These are phyloP conservation scores for Ustilago esculenta DNA, from an alignment of 1,284 basidiomycete species.

Conservation along the genomic window DNA sequence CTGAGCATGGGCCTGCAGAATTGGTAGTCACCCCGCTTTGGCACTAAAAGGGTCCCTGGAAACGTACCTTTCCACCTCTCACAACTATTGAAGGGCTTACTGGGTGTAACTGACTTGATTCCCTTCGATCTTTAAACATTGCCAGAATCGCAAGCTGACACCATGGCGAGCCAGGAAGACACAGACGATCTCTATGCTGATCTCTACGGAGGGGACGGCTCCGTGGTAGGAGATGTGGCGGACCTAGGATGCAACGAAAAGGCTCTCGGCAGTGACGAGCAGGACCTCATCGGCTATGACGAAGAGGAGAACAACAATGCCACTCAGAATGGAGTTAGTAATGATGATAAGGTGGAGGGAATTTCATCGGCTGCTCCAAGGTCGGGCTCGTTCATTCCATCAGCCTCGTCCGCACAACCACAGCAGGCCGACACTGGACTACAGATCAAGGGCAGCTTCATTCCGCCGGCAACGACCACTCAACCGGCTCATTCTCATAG, in stretches of 20 bases:
- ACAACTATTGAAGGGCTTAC: no score
- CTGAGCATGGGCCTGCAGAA: conserved; percentile 24
- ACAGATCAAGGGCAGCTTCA: conserved; percentile 49
- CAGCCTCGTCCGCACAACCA: conserved; percentile 19
- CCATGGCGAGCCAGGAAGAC: conserved; percentile 49
- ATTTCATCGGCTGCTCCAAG: conserved; percentile 8
- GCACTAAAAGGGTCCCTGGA: no score
- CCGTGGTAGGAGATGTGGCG: conserved; percentile 22
- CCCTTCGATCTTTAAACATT: no score
- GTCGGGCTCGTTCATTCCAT: conserved; percentile 35
- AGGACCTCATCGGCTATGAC: conserved; percentile 43
- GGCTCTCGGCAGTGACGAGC: conserved; percentile 23
- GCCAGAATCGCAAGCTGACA: background rate
- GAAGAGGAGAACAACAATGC: conserved; percentile 13
- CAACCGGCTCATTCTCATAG: conserved; percentile 20
- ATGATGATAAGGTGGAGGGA: conserved; percentile 1
- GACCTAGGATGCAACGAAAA: conserved; percentile 38
- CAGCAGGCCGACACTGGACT: conserved; percentile 21
- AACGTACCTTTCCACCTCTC: background rate
- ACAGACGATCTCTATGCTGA: conserved; percentile 61
- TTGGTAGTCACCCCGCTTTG: background rate
- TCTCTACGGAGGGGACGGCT: conserved; percentile 49
- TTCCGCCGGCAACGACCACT: conserved; percentile 17
- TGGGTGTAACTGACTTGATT: no score
- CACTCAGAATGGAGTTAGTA: background rate